Conservation (phyloP, 2,329 filamentous ascomycete species). For the Hypoxylon sp. region DNA sequence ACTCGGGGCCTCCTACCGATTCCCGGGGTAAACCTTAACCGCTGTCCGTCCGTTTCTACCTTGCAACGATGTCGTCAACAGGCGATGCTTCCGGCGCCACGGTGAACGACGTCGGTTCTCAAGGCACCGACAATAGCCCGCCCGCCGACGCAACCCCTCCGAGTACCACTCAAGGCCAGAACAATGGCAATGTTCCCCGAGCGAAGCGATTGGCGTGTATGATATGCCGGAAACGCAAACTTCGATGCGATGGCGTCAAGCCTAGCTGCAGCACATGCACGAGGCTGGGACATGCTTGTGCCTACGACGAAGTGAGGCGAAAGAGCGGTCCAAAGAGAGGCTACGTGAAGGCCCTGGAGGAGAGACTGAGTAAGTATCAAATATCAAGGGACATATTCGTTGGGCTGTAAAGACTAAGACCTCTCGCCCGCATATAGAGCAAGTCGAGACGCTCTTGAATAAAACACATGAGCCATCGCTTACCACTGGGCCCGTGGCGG, state of each 20-base stretch:
- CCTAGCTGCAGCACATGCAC: conserved; percentile 91
- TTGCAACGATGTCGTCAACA: conserved; percentile 41
- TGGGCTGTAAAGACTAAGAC: conserved; percentile 34
- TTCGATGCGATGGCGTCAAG: conserved; percentile 86
- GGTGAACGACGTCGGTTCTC: conserved; percentile 51
- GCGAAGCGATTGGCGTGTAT: conserved; percentile 96
- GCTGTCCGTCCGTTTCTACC: conserved; percentile 3
- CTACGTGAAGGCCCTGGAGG: conserved; percentile 94
- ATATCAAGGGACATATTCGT: conserved; percentile 11
- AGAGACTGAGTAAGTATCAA: conserved; percentile 80
- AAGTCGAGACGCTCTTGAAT: conserved; percentile 89
- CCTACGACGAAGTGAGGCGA: conserved; percentile 91
- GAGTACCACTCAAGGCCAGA: conserved; percentile 56
- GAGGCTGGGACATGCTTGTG: conserved; percentile 85
- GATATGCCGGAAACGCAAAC: conserved; percentile 90
- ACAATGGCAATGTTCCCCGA: conserved; percentile 72
- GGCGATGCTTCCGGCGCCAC: conserved; percentile 36
- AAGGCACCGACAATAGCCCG: conserved; percentile 54
- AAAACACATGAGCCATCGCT: conserved; percentile 74
- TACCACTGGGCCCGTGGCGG: conserved; percentile 52
- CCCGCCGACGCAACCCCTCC: conserved; percentile 52
- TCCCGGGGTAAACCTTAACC: neutral
- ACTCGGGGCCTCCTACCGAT: conserved; percentile 15
- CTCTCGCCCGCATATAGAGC: conserved; percentile 66
- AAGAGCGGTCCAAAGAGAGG: conserved; percentile 96